phyloP scores from a whole-genome alignment of 106 monocot species.

The Acorus gramineus region DNA sequence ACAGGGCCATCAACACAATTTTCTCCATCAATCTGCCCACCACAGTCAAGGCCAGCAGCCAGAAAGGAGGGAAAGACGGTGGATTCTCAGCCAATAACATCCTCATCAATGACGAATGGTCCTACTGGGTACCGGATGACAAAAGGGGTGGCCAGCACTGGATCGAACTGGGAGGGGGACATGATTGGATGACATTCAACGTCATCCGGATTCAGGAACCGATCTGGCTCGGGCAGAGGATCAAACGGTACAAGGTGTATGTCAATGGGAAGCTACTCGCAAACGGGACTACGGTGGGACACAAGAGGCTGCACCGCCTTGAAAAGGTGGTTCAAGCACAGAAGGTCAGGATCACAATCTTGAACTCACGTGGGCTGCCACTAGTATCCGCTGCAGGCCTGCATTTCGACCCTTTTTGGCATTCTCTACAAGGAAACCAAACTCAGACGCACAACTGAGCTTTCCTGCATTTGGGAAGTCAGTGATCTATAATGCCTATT shows the following conservation, averaged over 20 bases:
- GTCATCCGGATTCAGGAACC: slow-evolving; percentile 77
- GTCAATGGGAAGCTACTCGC: slow-evolving; percentile 41
- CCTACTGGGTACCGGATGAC: slow-evolving; percentile 57
- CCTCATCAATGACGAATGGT: slow-evolving; percentile 31
- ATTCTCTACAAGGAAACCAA: background rate
- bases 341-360: slow-evolving; percentile 40
- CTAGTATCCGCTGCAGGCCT: slow-evolving; percentile 57
- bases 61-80: slow-evolving; percentile 44
- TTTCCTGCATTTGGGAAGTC: too few species aligned
- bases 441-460: too few species aligned
- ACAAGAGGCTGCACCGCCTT: slow-evolving; percentile 74
- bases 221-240: slow-evolving; percentile 69
- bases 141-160: slow-evolving; percentile 18
- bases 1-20: slow-evolving; percentile 40
- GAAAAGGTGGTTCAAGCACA: slow-evolving; percentile 12
- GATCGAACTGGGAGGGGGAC: slow-evolving; percentile 33
- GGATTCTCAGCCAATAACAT: slow-evolving; percentile 38
- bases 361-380: slow-evolving; percentile 36
- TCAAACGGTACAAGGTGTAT: slow-evolving; percentile 32
- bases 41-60: slow-evolving; percentile 48
- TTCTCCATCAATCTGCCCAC: slow-evolving; percentile 46
- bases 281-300: slow-evolving; percentile 68
- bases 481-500: too few species aligned
- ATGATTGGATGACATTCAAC: slow-evolving; percentile 28
- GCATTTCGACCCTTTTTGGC: slow-evolving; percentile 58